A percentile compares a stretch with the other conserved stretches of the same genome.
Conservation (phyloP, 2,329 filamentous ascomycete genomes). For the Fusarium bulbicola region DNA sequence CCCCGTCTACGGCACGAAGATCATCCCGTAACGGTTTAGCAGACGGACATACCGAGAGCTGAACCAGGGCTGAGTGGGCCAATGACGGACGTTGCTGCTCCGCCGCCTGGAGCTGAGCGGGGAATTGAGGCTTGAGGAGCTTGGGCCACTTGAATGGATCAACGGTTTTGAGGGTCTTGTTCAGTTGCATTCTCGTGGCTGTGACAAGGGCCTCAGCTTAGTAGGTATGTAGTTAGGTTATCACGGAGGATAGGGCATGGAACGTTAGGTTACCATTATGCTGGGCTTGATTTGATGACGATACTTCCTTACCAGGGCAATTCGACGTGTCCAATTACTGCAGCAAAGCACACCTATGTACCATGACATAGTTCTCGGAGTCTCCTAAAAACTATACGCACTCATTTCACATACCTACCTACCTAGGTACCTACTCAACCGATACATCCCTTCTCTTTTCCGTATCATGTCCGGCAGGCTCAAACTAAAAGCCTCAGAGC, state of each 20-base stretch:
- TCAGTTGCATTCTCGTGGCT: constrained; percentile 16
- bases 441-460: not conserved
- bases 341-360: not conserved
- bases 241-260: not conserved
- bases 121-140: constrained; percentile 24
- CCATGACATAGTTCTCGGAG: not conserved
- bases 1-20: constrained; percentile 26
- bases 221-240: not conserved
- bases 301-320: not conserved
- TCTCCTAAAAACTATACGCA: not conserved
- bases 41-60: constrained; percentile 44
- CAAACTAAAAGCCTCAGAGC: not conserved
- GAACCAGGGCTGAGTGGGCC: constrained; percentile 22
- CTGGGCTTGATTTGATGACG: constrained; percentile 1
- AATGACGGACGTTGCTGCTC: constrained; percentile 19
- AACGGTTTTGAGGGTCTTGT: constrained; percentile 1
- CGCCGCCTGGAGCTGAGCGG: constrained; percentile 26
- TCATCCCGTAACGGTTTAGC: constrained; percentile 37
- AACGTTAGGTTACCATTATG: not conserved
- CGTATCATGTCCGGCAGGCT: constrained; percentile 5
- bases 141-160: constrained; percentile 26
- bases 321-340: not conserved
- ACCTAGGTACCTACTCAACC: not conserved
- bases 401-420: constrained; percentile 1
- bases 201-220: constrained; percentile 14